phyloP scores from a whole-genome alignment of 305 asterid species.

The Rubia balearica region DNA sequence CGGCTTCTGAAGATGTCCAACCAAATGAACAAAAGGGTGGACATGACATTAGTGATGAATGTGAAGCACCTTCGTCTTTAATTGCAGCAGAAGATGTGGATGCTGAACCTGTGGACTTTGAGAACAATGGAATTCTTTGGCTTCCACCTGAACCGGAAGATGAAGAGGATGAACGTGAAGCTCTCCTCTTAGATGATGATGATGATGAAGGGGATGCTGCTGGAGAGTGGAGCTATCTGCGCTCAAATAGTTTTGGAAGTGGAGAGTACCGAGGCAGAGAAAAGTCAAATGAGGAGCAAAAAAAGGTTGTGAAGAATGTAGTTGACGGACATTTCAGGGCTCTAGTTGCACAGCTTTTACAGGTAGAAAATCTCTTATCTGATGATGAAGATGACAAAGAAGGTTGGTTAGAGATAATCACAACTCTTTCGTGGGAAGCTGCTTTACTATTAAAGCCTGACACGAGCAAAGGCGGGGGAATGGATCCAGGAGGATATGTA shows the following conservation, averaged over 20 bases:
- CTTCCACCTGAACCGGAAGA: conserved; percentile 98
- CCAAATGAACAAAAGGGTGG: conserved; percentile 42
- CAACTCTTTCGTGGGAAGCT: conserved; percentile 93
- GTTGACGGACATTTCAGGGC: conserved; percentile 96
- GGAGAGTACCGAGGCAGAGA: conserved; percentile 78
- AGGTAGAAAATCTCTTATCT: conserved; percentile 72
- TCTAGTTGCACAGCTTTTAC: conserved; percentile 85
- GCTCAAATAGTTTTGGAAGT: conserved; percentile 74
- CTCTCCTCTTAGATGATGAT: conserved; percentile 45
- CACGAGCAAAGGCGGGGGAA: conserved; percentile 86
- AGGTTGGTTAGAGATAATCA: conserved; percentile 89
- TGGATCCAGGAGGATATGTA: conserved; percentile 96
- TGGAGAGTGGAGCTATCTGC: conserved; percentile 87
- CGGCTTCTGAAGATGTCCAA: conserved; percentile 45
- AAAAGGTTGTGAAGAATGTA: conserved; percentile 69
- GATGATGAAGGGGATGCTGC: conserved; percentile 58
- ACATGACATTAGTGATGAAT: conserved; percentile 54
- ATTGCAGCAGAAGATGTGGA: conserved; percentile 61
- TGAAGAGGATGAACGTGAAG: conserved; percentile 82
- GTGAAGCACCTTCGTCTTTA: conserved; percentile 67
- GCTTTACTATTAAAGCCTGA: conserved; percentile 87
- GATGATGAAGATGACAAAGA: conserved; percentile 73
- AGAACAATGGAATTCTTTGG: conserved; percentile 87
- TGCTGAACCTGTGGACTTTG: conserved; percentile 84
- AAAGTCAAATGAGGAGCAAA: conserved; percentile 77